Base-by-base conservation (phyloP, 768 basidiomycete species). In the Phylloporus sp. region DNA sequence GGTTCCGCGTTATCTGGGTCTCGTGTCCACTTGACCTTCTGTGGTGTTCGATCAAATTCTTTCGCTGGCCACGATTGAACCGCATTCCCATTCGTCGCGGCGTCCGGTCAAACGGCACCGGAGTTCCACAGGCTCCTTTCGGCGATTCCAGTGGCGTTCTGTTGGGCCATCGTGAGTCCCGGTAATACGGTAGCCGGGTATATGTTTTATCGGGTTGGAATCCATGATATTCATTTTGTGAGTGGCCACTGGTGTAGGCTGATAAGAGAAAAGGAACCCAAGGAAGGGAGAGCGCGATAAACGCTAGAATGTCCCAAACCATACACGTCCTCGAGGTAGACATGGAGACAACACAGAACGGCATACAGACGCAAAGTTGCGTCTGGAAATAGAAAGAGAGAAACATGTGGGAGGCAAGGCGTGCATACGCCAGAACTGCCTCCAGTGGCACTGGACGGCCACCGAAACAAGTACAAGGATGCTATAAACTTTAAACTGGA, bases 231-330 rank as follows among this genome's bases (percentile, higher is more conserved):
- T 20, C 40, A 40, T 40, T 41, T 27, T 42, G 39, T 22, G 36
- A 21, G 15, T 44, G 15, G 17, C n/a, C 46, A 55, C 34, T 31
- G 38, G 27, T 10, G 18, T 42, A 27, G 23, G 18, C 10, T n/a
- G 28, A 26, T 17, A 46, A 13, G 23, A 34, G 7, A 7, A 41
- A 24, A 38, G 23, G 13, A 34, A 49, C 32, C 24, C 18, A 9
- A 15, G 15, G n/a, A 38, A 28, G 22, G 26, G 20, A 38, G 15
- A 23, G 28, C 1, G 44, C 20, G 37, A 42, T 34, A 11, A 44
- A 35, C 49, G 42, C 46, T 24, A 51, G 22, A 33, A 22, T 43
- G 54, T 46, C 48, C 47, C 53, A 33, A 49, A 26, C 49, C 27
- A 38, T 46, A 54, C 24, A 55, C 23, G 39, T 23, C 41, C 39